These are phyloP conservation scores for Lagenidium sp. DNA, from an alignment of 352 stramenopile species.

Conservation along the genomic window DNA sequence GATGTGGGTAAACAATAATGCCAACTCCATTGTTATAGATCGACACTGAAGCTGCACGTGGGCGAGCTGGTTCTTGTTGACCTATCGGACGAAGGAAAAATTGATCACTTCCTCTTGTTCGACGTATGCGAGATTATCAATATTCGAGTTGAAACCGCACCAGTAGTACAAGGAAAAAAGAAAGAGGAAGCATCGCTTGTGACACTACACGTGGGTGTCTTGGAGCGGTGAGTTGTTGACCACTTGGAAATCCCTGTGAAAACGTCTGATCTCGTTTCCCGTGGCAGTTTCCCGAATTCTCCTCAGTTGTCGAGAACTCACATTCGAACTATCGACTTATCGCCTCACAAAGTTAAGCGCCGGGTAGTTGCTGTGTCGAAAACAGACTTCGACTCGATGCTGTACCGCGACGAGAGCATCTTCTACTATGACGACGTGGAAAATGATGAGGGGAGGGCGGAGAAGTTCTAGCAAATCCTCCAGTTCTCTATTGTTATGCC, in stretches of 20 bases:
- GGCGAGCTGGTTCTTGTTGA: constrained; percentile 74
- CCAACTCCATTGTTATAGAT: constrained; percentile 12
- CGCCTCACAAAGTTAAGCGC: constrained; percentile 52
- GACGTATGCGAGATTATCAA: constrained; percentile 77
- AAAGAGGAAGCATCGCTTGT: constrained; percentile 1
- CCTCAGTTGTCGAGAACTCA: constrained; percentile 29
- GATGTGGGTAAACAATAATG: too few species aligned
- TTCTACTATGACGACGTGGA: constrained; percentile 54
- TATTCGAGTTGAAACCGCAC: constrained; percentile 16
- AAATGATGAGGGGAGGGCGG: neutral
- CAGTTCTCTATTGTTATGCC: neutral
- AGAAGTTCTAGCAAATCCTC: neutral
- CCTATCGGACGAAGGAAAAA: constrained; percentile 28
- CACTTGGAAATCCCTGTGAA: too few species aligned
- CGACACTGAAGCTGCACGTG: constrained; percentile 44
- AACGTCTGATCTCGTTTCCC: too few species aligned
- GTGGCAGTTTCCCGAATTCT: constrained; percentile 48
- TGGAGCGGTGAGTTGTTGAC: constrained; percentile 49
- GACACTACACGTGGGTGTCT: constrained; percentile 51
- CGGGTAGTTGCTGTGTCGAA: constrained; percentile 63
- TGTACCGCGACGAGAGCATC: constrained; percentile 69
- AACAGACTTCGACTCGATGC: constrained; percentile 38
- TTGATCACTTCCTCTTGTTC: constrained; percentile 70
- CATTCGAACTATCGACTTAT: constrained; percentile 34
- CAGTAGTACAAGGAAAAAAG: neutral